These are phyloP conservation scores for Dictyostelium purpureum DNA, from an alignment of 78 protist genomes.

Conservation along the genomic window DNA sequence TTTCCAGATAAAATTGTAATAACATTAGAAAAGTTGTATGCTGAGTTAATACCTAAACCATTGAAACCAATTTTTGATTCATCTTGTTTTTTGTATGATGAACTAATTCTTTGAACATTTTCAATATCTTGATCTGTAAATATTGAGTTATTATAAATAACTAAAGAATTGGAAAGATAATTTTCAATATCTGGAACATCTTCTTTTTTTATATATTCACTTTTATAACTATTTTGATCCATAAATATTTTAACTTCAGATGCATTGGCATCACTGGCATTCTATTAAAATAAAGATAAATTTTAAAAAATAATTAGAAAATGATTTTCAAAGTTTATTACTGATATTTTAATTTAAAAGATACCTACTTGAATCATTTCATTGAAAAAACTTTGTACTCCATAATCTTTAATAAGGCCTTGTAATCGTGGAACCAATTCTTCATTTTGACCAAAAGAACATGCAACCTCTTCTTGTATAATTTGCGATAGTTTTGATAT, in stretches of 20 bases:
- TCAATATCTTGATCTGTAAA: slow-evolving; percentile 38
- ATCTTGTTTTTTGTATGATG: slow-evolving; percentile 15
- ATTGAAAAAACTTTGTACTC: not conserved
- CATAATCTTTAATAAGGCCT: slow-evolving; percentile 6
- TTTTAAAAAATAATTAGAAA: too few relatives aligned
- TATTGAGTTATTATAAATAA: slow-evolving; percentile 11
- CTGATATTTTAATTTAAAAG: not conserved
- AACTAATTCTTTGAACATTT: slow-evolving; percentile 7
- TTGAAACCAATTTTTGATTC: not conserved
- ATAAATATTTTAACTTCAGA: slow-evolving; percentile 31
- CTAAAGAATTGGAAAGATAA: not conserved
- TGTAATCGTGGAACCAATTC: not conserved
- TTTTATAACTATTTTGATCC: slow-evolving; percentile 40
- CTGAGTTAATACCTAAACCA: not conserved
- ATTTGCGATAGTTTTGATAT: not conserved
- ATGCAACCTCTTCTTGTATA: not conserved
- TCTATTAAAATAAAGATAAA: slow-evolving; percentile 68
- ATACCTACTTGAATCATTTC: slow-evolving; percentile 74
- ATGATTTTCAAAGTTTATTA: too few relatives aligned
- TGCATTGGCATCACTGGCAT: slow-evolving; percentile 89
- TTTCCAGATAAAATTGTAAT: too few relatives aligned
- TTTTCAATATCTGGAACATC: not conserved
- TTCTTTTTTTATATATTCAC: too few relatives aligned
- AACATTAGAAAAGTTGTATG: not conserved
- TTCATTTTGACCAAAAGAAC: slow-evolving; percentile 26